phyloP scores from a whole-genome alignment of 1,284 basidiomycete species.

The Termitomyces sp. region DNA sequence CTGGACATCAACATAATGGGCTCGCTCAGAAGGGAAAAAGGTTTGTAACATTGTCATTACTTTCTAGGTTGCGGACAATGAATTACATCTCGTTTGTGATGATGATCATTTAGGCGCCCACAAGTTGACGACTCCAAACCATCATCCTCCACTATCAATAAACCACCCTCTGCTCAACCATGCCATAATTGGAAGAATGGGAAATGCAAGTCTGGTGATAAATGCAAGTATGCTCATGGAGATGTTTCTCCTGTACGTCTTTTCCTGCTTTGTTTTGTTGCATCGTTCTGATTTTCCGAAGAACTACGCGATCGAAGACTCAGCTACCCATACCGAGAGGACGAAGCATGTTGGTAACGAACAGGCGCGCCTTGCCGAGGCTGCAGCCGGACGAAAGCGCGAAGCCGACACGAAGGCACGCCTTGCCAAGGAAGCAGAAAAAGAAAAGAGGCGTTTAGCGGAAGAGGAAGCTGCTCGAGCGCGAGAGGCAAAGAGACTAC shows the following conservation, averaged over 20 bases:
- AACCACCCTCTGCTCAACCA: neutral
- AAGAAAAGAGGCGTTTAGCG: slow-evolving; percentile 1
- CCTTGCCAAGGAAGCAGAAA: neutral
- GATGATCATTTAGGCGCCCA: neutral
- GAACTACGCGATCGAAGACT: neutral
- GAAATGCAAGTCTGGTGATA: neutral
- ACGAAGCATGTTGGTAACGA: neutral
- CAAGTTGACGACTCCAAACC: neutral
- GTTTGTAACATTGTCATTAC: neutral
- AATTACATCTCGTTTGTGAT: neutral
- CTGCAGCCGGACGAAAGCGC: neutral
- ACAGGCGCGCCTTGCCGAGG: neutral
- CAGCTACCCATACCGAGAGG: neutral
- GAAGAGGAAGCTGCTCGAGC: slow-evolving; percentile 1
- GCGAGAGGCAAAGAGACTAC: neutral
- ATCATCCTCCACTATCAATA: neutral
- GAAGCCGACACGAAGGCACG: neutral
- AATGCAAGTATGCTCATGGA: neutral
- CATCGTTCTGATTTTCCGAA: neutral
- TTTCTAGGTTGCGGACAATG: neutral
- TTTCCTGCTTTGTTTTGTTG: neutral
- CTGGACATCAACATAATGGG: neutral
- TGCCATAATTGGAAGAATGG: neutral
- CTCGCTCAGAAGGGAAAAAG: neutral
- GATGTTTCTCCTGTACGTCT: neutral